Base-by-base conservation (phyloP, 306 rosid genomes). In the Vicia villosa region DNA sequence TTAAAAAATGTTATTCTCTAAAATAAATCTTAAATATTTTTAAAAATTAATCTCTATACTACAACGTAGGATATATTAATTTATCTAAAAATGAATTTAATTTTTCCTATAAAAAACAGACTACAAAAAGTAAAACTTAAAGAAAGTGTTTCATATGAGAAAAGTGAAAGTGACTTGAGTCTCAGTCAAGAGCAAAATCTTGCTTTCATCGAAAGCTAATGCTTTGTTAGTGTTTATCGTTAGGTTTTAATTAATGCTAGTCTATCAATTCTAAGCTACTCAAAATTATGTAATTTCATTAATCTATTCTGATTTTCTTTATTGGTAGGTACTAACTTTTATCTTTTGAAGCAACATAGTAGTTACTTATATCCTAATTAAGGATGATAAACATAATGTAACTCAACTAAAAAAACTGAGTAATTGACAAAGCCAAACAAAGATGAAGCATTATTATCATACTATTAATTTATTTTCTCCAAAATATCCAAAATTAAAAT, bases 141-240 rank as follows among this genome's bases (percentile, higher is more conserved):
- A 68, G 38, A 34, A 63, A 62, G 65, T 12, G 67, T 79, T 68
- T 68, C 72, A 68, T 73, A 74, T 54, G 70, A 40, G 10, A 38
- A 10, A 74, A 63, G 77, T 70, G 80, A 80, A 75, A 64, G 64
- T 37, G 80, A 80, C 74, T 21, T 6, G 7, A 30, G 22, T 78
- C 74, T 26, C 63, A 56, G 28, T 78, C 78, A 63, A 19, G 14
- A n/a, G 26, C 36, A 20, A 1, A 7, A 38, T 14, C 74, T 79
- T 59, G 62, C 71, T 78, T 79, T 67, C 64, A 8, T 42, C 11
- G 22, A 3, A 73, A 78, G 82, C 40, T 60, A 59, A 51, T 41
- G 46, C 66, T 41, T 28, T 4, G n/a, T 72, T 71, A 63, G 15
- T 69, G 58, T 26, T 13, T 10, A 24, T 70, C 63, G 4, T 3